These are phyloP conservation scores for Saccharomycopsis oosterbeekiorum DNA, from an alignment of 805 yeast genomes.

Conservation along the genomic window DNA sequence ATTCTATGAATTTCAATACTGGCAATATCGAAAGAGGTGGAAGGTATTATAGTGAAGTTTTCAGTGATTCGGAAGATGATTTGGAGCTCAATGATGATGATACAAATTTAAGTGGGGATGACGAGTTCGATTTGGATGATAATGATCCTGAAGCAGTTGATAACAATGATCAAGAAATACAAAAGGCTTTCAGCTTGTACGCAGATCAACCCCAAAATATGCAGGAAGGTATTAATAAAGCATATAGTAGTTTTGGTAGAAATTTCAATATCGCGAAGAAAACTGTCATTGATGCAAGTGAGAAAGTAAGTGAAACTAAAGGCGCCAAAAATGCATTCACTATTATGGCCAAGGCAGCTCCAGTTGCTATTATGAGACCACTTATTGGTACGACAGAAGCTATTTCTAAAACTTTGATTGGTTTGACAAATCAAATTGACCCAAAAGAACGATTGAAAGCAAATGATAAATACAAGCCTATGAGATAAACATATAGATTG, in stretches of 20 bases:
- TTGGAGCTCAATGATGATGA: constrained; percentile 14
- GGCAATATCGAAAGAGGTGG: not conserved
- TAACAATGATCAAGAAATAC: constrained; percentile 25
- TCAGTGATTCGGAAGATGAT: constrained; percentile 23
- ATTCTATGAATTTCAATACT: not conserved
- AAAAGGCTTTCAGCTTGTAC: constrained; percentile 54
- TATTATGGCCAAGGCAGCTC: constrained; percentile 66
- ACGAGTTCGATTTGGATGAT: constrained; percentile 13
- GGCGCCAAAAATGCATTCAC: constrained; percentile 57
- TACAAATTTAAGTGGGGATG: not conserved
- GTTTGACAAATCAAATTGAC: constrained; percentile 73
- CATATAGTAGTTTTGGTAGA: constrained; percentile 60
- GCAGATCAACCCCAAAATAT: constrained; percentile 74
- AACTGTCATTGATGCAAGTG: constrained; percentile 49
- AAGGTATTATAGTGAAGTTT: constrained; percentile 15
- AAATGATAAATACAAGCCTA: constrained; percentile 53
- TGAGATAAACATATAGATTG: not conserved
- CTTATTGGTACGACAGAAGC: constrained; percentile 92
- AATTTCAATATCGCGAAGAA: constrained; percentile 58
- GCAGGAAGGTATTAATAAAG: constrained; percentile 64
- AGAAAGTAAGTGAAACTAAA: constrained; percentile 53
- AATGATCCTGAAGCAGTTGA: constrained; percentile 16
- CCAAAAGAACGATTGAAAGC: constrained; percentile 48
- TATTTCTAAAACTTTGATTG: constrained; percentile 69
- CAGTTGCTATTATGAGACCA: constrained; percentile 72